Conservation (phyloP, 345 rosid species). For the Mallotus nudiflorus region DNA sequence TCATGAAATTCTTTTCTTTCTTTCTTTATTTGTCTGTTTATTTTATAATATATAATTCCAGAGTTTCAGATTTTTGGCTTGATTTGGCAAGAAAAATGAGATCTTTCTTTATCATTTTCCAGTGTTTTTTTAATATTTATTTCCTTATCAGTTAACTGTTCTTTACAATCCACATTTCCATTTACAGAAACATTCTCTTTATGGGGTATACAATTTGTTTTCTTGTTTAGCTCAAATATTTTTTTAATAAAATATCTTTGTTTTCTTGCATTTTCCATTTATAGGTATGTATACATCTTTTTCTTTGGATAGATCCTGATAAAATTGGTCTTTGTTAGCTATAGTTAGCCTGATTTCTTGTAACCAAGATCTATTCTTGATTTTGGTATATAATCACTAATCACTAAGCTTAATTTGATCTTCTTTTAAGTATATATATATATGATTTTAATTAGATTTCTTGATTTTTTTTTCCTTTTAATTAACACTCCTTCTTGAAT, state of each 20-base stretch:
- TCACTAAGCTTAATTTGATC: neutral
- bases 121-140: neutral
- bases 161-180: neutral
- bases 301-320: neutral
- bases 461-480: neutral
- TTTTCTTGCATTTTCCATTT: neutral
- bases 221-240: neutral
- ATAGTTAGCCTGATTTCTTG: neutral
- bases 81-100: neutral
- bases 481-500: neutral
- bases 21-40: neutral
- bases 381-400: neutral
- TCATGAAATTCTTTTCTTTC: constrained; percentile 10
- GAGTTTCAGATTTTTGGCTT: neutral
- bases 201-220: neutral
- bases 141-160: neutral
- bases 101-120: too few relatives aligned
- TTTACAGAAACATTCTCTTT: constrained; percentile 10
- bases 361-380: constrained; percentile 4
- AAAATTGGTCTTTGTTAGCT: neutral
- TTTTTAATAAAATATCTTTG: neutral
- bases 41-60: neutral
- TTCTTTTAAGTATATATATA: neutral
- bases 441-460: neutral
- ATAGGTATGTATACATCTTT: neutral